Evolutionary conservation across 2,329 filamentous ascomycete species (phyloP), one percentile per base, ranked within the genome.

Genomic region (Conoideocrella luteorostrata): DNA sequence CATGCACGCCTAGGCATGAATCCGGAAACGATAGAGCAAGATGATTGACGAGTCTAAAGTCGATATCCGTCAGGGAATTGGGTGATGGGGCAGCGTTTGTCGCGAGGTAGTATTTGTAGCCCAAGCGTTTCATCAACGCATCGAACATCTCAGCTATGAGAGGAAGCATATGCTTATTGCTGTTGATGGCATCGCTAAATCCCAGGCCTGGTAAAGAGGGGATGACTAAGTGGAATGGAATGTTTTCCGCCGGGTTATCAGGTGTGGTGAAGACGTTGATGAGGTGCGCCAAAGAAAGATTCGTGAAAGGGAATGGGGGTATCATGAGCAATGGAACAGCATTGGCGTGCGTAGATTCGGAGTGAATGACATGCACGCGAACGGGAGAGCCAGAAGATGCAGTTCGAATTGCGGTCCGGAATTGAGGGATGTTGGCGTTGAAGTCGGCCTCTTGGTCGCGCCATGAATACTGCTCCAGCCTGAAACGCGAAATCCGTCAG

Each of bases 391-490:
- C 62, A n/a, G 62, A 58, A 6, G 57, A 64, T 21, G 64, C 64
- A 38, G 67, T 54, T 2, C 60, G 52, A 44, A 84, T 69, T 12
- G 66, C 67, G 11, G 78, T 82, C 23, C 82, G 75, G 57, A 75
- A 86, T 59, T 86, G 82, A 1, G 81, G 75, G n/a, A 84, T 63
- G 0, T 65, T 60, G 7, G 63, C 56, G 57, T 86, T 86, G 51
- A 83, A 69, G 32, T 62, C 56, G 7, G 69, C 62, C 60, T 86
- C 82, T 44, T 78, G 71, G 3, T 70, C 64, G 39, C 77, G 71
- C 80, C 82, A 86, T 46, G 75, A 75, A 59, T 84, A 85, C 35
- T 74, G 67, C 47, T 85, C 81, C 24, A 83, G 70, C 81, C 80
- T 84, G 50, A 39, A 4, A 1, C 3, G 20, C 4, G 13, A 15